Conservation (phyloP, 192 early-diverging fungal genomes). For the Entophlyctis luteolus region DNA sequence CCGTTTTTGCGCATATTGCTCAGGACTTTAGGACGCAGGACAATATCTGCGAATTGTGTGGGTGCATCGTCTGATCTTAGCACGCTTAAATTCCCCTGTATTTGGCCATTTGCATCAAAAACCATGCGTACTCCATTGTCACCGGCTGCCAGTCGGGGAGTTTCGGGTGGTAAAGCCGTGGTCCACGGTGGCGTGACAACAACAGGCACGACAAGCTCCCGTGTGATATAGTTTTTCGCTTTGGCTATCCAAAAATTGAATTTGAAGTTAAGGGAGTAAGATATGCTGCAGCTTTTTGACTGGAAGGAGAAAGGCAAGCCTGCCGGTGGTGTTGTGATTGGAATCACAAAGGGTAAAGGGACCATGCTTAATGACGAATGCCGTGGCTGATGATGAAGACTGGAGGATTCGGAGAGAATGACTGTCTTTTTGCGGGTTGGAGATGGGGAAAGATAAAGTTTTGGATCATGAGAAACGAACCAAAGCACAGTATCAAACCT, state of each 20-base stretch:
- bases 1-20: neutral
- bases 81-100: neutral
- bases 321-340: neutral
- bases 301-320: constrained; percentile 11
- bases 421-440: too few species aligned
- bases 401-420: too few species aligned
- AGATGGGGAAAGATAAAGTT: too few species aligned
- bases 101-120: neutral
- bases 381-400: neutral
- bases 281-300: neutral
- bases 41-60: neutral
- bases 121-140: constrained; percentile 4
- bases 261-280: neutral
- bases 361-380: neutral
- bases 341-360: constrained; percentile 5
- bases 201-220: neutral
- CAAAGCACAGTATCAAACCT: too few species aligned
- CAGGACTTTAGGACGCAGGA: constrained; percentile 2
- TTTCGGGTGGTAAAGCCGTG: neutral
- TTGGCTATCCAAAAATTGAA: neutral
- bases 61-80: neutral
- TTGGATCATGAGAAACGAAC: too few species aligned
- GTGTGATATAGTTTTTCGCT: neutral
- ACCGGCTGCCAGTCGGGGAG: constrained; percentile 1
- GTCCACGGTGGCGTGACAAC: constrained; percentile 1